These are phyloP conservation scores for Kodamaea derodonti DNA, from an alignment of 1,139 yeast genomes.

Conservation along the genomic window DNA sequence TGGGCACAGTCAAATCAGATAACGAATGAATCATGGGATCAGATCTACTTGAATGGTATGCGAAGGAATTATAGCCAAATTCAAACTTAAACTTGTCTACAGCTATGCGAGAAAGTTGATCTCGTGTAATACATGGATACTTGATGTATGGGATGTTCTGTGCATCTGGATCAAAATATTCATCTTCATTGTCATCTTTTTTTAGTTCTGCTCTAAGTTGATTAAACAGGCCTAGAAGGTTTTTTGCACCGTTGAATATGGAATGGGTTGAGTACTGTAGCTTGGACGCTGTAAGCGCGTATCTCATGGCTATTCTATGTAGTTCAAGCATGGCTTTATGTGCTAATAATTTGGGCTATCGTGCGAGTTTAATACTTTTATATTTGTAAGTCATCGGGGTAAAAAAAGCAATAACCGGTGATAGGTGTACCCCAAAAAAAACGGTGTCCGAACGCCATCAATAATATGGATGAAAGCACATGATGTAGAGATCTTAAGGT, in stretches of 20 bases:
- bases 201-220: conserved; percentile 7
- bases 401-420: not conserved
- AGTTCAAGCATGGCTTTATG: not conserved
- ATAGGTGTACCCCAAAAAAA: not conserved
- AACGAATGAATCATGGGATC: conserved; percentile 46
- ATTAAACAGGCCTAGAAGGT: conserved; percentile 20
- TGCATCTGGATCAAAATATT: conserved; percentile 16
- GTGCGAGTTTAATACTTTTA: conserved; percentile 1
- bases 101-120: conserved; percentile 33
- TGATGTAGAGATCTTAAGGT: too few species aligned
- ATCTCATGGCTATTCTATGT: not conserved
- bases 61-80: conserved; percentile 45
- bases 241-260: conserved; percentile 24
- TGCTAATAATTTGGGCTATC: not conserved
- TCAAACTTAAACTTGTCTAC: conserved; percentile 44
- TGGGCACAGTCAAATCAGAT: conserved; percentile 50
- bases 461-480: too few species aligned
- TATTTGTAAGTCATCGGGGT: not conserved
- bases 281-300: too few species aligned
- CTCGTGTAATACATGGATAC: conserved; percentile 40
- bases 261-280: conserved; percentile 3
- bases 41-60: conserved; percentile 41
- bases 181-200: conserved; percentile 14
- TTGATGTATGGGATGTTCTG: conserved; percentile 36
- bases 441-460: too few species aligned